Percentiles rank a stretch among this genome's conserved stretches.
Conservation (phyloP, 23 red algal genomes). For the Pyropia yezoensis region DNA sequence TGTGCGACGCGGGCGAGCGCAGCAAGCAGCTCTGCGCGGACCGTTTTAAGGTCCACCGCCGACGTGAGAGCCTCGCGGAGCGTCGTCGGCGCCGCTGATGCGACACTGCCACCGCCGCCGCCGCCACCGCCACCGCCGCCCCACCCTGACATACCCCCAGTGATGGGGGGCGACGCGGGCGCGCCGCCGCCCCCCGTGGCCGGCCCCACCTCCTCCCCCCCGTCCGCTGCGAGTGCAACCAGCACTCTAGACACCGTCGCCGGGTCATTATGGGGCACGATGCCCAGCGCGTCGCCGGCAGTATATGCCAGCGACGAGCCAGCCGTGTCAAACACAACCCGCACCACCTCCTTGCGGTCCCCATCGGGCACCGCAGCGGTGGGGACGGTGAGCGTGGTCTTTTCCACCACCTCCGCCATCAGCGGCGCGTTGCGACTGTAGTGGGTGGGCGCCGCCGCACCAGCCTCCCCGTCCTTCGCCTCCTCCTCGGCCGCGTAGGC, state of each 20-base stretch:
- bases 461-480: background rate
- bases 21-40: constrained; percentile 18
- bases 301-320: constrained; percentile 35
- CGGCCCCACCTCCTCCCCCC: constrained; percentile 41
- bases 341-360: constrained; percentile 55
- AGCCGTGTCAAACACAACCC: constrained; percentile 43
- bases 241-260: constrained; percentile 49
- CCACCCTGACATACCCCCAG: background rate
- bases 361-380: background rate
- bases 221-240: constrained; percentile 38
- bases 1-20: constrained; percentile 3
- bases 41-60: constrained; percentile 20
- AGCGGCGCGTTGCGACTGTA: constrained; percentile 58
- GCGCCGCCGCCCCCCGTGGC: background rate
- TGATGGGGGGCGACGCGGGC: background rate
- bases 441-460: background rate
- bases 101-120: background rate
- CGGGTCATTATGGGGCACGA: constrained; percentile 62
- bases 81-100: background rate
- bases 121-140: background rate
- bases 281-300: constrained; percentile 73
- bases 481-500: constrained; percentile 23
- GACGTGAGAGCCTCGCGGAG: constrained; percentile 30
- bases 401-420: constrained; percentile 39
- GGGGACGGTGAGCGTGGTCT: constrained; percentile 30